Conservation (phyloP, 108 stramenopile genomes). For the Phaeodactylum tricornutum region DNA sequence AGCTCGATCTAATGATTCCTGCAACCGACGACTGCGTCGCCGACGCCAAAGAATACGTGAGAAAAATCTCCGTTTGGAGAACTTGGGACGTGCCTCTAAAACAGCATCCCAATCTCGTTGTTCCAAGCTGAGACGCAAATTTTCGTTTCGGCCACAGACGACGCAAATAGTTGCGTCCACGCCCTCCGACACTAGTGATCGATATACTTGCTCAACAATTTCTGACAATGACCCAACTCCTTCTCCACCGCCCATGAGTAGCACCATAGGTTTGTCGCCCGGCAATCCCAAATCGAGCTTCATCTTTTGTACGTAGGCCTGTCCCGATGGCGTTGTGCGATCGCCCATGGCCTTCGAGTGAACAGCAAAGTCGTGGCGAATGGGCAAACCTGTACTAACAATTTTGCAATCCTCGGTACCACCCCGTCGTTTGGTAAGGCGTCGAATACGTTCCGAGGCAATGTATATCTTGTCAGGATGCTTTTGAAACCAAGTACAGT, state of each 20-base stretch:
- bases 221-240: conserved; percentile 77
- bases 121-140: conserved; percentile 48
- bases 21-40: background rate
- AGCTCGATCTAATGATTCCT: conserved; percentile 5
- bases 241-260: conserved; percentile 95
- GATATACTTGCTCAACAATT: conserved; percentile 71
- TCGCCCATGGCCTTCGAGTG: conserved; percentile 59
- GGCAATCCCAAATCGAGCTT: conserved; percentile 47
- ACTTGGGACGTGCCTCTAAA: background rate
- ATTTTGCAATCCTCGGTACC: conserved; percentile 70
- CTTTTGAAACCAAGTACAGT: conserved; percentile 88
- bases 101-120: conserved; percentile 58
- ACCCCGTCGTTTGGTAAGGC: conserved; percentile 53
- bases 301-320: conserved; percentile 30
- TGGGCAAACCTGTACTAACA: conserved; percentile 86
- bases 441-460: conserved; percentile 65
- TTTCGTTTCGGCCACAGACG: conserved; percentile 89
- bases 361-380: conserved; percentile 78
- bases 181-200: conserved; percentile 31
- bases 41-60: conserved; percentile 2
- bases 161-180: conserved; percentile 85
- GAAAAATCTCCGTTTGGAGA: conserved; percentile 4
- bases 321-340: conserved; percentile 38
- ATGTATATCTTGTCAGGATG: conserved; percentile 83
- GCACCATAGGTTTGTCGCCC: conserved; percentile 48